phyloP scores from a whole-genome alignment of 1,139 yeast genomes.

The Hansenula lynferdii region DNA sequence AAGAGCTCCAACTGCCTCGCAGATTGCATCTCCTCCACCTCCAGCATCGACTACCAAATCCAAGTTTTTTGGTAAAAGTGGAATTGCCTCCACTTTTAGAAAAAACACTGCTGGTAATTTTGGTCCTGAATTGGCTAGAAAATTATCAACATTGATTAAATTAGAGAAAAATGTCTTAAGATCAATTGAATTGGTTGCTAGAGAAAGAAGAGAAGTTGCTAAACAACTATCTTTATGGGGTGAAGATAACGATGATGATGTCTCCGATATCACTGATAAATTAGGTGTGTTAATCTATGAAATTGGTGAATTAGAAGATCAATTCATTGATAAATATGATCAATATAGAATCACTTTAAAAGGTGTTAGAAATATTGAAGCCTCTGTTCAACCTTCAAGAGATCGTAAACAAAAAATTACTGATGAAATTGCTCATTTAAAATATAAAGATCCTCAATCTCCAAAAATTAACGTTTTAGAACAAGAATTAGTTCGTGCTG shows the following conservation, averaged over 20 bases:
- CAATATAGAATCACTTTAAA: conserved; percentile 81
- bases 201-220: conserved; percentile 79
- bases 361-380: conserved; percentile 79
- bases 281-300: conserved; percentile 79
- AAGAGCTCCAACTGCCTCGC: conserved; percentile 81
- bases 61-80: conserved; percentile 69
- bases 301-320: conserved; percentile 84
- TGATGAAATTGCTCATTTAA: conserved; percentile 76
- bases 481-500: conserved; percentile 87
- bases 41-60: conserved; percentile 70
- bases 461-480: conserved; percentile 78
- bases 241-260: conserved; percentile 79
- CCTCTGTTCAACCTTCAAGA: conserved; percentile 82
- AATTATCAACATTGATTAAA: conserved; percentile 71
- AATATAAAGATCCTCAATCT: conserved; percentile 81
- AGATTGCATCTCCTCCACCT: conserved; percentile 76
- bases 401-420: conserved; percentile 84
- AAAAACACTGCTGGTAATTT: conserved; percentile 68
- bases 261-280: conserved; percentile 80
- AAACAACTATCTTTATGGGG: conserved; percentile 84
- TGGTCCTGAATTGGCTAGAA: conserved; percentile 77
- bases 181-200: conserved; percentile 71
- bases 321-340: conserved; percentile 80
- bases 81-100: conserved; percentile 62
- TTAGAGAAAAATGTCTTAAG: conserved; percentile 81